Evolutionary conservation across 192 early-diverging fungal species (phyloP).

Genomic region (Coemansia sp.): DNA sequence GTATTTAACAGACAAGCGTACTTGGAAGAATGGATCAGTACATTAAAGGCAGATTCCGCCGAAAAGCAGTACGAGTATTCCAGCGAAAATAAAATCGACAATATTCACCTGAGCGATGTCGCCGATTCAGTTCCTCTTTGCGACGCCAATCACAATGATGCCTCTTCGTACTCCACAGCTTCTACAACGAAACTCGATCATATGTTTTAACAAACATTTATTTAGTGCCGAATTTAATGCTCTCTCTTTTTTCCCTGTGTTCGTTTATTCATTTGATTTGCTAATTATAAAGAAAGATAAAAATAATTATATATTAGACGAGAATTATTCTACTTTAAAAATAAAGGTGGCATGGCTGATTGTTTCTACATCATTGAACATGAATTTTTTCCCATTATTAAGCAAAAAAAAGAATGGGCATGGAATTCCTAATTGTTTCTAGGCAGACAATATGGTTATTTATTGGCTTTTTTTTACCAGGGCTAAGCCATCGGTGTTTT

Average conservation of each 20-base stretch:
- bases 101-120: slow-evolving; percentile 17
- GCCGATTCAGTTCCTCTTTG: slow-evolving; percentile 4
- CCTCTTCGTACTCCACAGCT: background rate
- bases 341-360: background rate
- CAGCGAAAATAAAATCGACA: slow-evolving; percentile 17
- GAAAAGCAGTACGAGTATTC: slow-evolving; percentile 34
- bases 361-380: background rate
- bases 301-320: too few species aligned
- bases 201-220: background rate
- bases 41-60: slow-evolving; percentile 35
- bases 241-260: too few species aligned
- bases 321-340: too few species aligned
- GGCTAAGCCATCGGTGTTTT: background rate
- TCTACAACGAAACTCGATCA: background rate
- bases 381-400: background rate
- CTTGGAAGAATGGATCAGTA: slow-evolving; percentile 41
- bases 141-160: background rate
- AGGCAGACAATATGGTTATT: background rate
- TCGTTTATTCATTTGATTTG: too few species aligned
- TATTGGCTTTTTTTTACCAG: background rate
- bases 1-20: slow-evolving; percentile 36
- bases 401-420: background rate
- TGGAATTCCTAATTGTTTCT: background rate
- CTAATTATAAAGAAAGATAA: too few species aligned
- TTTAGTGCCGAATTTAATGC: too few species aligned